These are phyloP conservation scores for Penicillium psychrofluorescens DNA, from an alignment of 495 filamentous ascomycete species.

Conservation along the genomic window DNA sequence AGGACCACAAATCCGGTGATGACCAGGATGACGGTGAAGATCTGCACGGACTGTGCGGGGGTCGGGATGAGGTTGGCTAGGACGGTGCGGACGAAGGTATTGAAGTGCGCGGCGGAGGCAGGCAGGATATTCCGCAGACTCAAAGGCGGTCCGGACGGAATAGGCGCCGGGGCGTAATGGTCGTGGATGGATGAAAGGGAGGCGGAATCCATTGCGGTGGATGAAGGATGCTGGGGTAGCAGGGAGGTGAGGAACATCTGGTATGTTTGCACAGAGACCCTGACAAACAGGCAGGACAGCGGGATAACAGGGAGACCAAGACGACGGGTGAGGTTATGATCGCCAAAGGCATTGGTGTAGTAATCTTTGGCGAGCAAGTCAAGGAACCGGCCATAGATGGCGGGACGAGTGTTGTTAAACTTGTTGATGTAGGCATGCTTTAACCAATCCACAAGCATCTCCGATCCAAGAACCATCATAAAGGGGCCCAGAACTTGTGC, in stretches of 20 bases:
- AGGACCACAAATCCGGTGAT: constrained; percentile 68
- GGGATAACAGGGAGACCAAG: constrained; percentile 90
- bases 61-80: constrained; percentile 39
- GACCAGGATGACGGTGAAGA: constrained; percentile 68
- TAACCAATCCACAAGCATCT: constrained; percentile 96
- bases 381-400: constrained; percentile 78
- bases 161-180: constrained; percentile 26
- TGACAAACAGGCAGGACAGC: constrained; percentile 89
- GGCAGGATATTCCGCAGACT: constrained; percentile 31
- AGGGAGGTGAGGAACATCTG: constrained; percentile 94
- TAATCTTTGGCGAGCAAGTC: constrained; percentile 96
- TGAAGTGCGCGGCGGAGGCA: constrained; percentile 28
- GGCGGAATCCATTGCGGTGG: constrained; percentile 57
- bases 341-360: constrained; percentile 89
- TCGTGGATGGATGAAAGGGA: constrained; percentile 57
- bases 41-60: constrained; percentile 33
- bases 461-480: constrained; percentile 83
- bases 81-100: constrained; percentile 27
- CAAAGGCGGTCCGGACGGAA: constrained; percentile 25
- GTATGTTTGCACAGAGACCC: constrained; percentile 91
- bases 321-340: constrained; percentile 81
- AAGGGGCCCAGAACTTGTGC: constrained; percentile 89
- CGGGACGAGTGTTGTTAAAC: constrained; percentile 93
- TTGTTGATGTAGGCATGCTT: constrained; percentile 98
- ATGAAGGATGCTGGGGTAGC: constrained; percentile 65